phyloP scores from a whole-genome alignment of 2,329 filamentous ascomycete species.

The Acephala macrosclerotiorum region DNA sequence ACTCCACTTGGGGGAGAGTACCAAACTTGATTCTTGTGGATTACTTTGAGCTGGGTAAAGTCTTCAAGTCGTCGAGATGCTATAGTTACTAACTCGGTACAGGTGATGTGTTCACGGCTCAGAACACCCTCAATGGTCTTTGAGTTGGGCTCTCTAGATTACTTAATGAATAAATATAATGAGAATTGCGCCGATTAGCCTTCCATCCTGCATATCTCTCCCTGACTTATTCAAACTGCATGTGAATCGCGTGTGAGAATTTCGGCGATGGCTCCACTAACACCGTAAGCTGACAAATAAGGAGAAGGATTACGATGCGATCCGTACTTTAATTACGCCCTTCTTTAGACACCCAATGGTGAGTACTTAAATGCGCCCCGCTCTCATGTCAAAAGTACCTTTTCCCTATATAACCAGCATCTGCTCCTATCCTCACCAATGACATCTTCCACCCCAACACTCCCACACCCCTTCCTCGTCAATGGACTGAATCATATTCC shows the following conservation, averaged over 20 bases:
- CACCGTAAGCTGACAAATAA: background rate
- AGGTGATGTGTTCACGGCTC: conserved; percentile 42
- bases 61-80: background rate
- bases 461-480: conserved; percentile 21
- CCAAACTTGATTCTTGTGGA: conserved; percentile 65
- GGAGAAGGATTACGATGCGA: background rate
- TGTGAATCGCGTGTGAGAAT: background rate
- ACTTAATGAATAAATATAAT: conserved; percentile 11
- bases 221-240: background rate
- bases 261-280: background rate
- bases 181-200: background rate
- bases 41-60: conserved; percentile 58
- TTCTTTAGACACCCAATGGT: background rate
- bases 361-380: background rate
- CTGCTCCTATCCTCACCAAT: background rate
- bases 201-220: background rate
- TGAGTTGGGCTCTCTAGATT: background rate
- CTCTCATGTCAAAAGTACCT: background rate
- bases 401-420: background rate
- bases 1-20: conserved; percentile 52
- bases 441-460: conserved; percentile 7
- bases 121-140: conserved; percentile 38
- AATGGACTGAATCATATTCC: conserved; percentile 27
- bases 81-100: background rate
- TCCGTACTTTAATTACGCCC: background rate